phyloP scores from a whole-genome alignment of 495 filamentous ascomycete species.

The Lineolata rhizophorae region DNA sequence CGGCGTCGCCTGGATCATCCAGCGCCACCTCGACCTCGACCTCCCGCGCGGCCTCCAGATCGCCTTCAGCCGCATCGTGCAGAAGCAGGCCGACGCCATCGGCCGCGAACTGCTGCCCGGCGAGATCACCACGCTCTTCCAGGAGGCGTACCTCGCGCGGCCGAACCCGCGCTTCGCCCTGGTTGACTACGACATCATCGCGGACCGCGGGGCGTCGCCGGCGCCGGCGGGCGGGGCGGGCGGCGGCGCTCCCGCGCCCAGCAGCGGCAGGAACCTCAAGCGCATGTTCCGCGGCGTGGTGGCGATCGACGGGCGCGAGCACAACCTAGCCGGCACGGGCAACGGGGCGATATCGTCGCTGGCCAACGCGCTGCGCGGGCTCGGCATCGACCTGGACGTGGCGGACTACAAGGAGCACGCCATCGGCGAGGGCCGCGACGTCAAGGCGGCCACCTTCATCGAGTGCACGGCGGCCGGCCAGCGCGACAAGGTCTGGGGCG shows the following conservation, averaged over 20 bases:
- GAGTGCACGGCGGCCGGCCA: constrained; percentile 59
- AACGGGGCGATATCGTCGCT: constrained; percentile 81
- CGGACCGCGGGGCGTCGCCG: constrained; percentile 62
- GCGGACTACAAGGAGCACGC: constrained; percentile 93
- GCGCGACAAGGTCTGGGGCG: constrained; percentile 68
- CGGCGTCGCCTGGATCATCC: constrained; percentile 86
- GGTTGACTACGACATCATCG: constrained; percentile 78
- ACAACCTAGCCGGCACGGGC: constrained; percentile 55
- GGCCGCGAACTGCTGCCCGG: constrained; percentile 62
- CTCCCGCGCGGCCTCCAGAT: constrained; percentile 83
- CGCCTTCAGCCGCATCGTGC: constrained; percentile 75
- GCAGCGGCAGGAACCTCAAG: constrained; percentile 53
- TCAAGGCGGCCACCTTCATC: constrained; percentile 86
- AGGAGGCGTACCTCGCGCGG: constrained; percentile 64
- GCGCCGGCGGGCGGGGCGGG: constrained; percentile 29
- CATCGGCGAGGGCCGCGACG: constrained; percentile 54
- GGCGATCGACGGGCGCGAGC: constrained; percentile 60
- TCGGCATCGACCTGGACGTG: constrained; percentile 86
- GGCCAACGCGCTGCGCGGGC: constrained; percentile 52
- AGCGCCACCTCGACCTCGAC: constrained; percentile 71
- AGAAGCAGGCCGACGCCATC: constrained; percentile 46
- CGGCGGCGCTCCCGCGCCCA: constrained; percentile 22
- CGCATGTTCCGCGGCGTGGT: constrained; percentile 77
- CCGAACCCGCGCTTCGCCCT: constrained; percentile 64
- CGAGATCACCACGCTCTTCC: constrained; percentile 76